These are phyloP conservation scores for Anastatica hierochuntica DNA, from an alignment of 345 rosid genomes.

Conservation along the genomic window DNA sequence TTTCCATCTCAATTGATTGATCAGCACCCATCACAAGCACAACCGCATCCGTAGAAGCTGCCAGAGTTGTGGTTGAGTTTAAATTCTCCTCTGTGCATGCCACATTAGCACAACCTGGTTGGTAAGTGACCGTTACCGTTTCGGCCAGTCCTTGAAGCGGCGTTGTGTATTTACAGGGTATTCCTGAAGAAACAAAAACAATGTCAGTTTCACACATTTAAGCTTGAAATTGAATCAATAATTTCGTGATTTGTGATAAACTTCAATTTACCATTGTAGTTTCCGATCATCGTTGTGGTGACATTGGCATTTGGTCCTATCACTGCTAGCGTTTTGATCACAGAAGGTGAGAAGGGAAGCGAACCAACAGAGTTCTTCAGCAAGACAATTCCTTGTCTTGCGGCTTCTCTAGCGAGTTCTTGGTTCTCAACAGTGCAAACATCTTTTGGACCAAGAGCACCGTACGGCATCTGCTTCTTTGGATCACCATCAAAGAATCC, in stretches of 20 bases:
- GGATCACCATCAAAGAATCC: constrained; percentile 85
- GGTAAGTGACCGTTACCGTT: constrained; percentile 34
- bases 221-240: neutral
- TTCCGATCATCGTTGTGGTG: constrained; percentile 63
- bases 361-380: constrained; percentile 60
- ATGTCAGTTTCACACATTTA: neutral
- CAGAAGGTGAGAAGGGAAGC: constrained; percentile 45
- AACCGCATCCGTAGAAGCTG: constrained; percentile 51
- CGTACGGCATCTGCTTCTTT: constrained; percentile 22
- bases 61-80: constrained; percentile 33
- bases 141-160: constrained; percentile 53
- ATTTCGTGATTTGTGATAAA: neutral
- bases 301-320: constrained; percentile 75
- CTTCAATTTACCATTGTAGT: constrained; percentile 41
- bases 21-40: constrained; percentile 57
- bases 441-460: constrained; percentile 49
- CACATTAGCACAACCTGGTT: constrained; percentile 34
- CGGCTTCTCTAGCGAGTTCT: constrained; percentile 65
- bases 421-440: constrained; percentile 51
- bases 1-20: constrained; percentile 43
- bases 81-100: constrained; percentile 35
- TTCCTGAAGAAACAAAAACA: constrained; percentile 30
- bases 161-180: constrained; percentile 55
- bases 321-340: constrained; percentile 47
- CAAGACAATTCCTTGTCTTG: constrained; percentile 75